phyloP scores from a whole-genome alignment of 1,139 yeast genomes.

The Saccharomycopsis hybrid region DNA sequence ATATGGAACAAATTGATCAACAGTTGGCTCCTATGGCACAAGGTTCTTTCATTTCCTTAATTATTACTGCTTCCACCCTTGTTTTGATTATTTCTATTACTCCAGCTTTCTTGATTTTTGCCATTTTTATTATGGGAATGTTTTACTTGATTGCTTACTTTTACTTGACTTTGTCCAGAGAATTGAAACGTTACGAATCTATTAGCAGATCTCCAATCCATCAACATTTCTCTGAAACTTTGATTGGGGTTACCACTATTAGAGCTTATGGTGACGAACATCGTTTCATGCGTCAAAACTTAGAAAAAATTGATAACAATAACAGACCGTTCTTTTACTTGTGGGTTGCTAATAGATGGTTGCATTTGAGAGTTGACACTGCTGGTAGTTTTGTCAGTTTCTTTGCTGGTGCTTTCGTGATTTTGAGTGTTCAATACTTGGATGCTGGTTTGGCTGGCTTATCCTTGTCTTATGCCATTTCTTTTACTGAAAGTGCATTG shows the following conservation, averaged over 20 bases:
- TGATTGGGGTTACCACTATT: conserved; percentile 87
- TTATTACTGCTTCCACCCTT: conserved; percentile 66
- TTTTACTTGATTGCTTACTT: conserved; percentile 71
- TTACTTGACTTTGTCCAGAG: conserved; percentile 80
- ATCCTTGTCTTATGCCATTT: conserved; percentile 83
- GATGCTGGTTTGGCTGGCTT: conserved; percentile 97
- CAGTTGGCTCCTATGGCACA: conserved; percentile 81
- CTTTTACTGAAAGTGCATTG: conserved; percentile 81
- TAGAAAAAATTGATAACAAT: conserved; percentile 74
- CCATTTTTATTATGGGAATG: conserved; percentile 51
- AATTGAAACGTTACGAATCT: conserved; percentile 84
- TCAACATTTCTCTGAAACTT: conserved; percentile 91
- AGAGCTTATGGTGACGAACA: conserved; percentile 94
- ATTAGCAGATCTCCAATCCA: conserved; percentile 91
- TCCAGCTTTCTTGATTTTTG: conserved; percentile 78
- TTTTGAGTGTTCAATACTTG: conserved; percentile 53
- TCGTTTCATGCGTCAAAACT: conserved; percentile 75
- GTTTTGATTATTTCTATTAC: conserved; percentile 73
- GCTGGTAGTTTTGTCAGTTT: conserved; percentile 82
- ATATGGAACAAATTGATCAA: conserved; percentile 89
- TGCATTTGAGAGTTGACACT: conserved; percentile 74
- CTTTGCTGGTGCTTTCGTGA: conserved; percentile 73
- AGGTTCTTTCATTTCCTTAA: conserved; percentile 60
- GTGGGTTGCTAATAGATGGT: conserved; percentile 97
- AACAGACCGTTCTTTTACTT: conserved; percentile 89